A percentile compares a stretch with the other conserved stretches of the same genome.
Evolutionary conservation across 129 eudicot genomes (phyloP).

Genomic region (Chrysanthemum lavandulifolium): DNA sequence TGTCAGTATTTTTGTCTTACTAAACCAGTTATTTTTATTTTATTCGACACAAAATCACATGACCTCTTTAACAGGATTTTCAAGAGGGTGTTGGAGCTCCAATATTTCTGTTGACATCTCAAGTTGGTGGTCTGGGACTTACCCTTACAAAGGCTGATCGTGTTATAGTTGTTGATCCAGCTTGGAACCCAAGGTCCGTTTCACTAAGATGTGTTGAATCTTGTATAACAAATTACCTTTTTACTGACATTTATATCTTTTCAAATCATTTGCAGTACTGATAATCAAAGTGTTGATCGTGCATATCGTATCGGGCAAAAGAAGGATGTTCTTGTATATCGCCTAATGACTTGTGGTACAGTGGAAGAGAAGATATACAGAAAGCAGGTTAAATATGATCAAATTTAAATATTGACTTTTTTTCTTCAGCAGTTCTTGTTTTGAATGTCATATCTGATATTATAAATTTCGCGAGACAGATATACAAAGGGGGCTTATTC

Average conservation of each 20-base stretch:
- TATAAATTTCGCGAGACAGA: slow-evolving; percentile 34
- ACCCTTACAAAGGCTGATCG: slow-evolving; percentile 97
- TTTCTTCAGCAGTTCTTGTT: neutral
- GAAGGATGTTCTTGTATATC: slow-evolving; percentile 94
- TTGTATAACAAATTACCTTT: neutral
- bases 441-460: slow-evolving; percentile 6
- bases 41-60: slow-evolving; percentile 9
- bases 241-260: neutral
- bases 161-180: slow-evolving; percentile 98
- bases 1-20: slow-evolving; percentile 41
- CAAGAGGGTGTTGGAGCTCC: slow-evolving; percentile 94
- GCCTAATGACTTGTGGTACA: slow-evolving; percentile 94
- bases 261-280: slow-evolving; percentile 59
- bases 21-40: neutral
- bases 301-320: slow-evolving; percentile 93
- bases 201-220: neutral
- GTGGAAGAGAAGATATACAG: slow-evolving; percentile 94
- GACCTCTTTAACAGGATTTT: slow-evolving; percentile 57
- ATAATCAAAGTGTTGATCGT: slow-evolving; percentile 95
- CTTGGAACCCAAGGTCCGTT: slow-evolving; percentile 94
- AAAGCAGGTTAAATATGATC: slow-evolving; percentile 68
- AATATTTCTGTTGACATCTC: slow-evolving; percentile 86
- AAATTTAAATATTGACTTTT: neutral
- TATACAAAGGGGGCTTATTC: slow-evolving; percentile 93
- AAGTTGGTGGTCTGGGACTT: slow-evolving; percentile 96